These are phyloP conservation scores for Boletus vermiculosoides DNA, from an alignment of 768 basidiomycete genomes.

Conservation along the genomic window DNA sequence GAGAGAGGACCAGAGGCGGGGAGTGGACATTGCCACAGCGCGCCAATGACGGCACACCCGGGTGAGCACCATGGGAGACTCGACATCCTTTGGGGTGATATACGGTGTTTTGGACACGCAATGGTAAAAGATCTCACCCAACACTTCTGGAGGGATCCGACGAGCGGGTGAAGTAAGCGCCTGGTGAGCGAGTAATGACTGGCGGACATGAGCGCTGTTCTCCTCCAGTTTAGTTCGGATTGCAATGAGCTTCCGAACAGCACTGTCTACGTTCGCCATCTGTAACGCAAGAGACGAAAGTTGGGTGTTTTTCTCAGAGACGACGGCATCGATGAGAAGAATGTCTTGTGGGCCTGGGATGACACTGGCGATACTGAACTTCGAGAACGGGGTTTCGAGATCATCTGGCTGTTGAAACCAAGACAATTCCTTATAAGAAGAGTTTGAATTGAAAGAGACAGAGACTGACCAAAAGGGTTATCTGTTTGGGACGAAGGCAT, in stretches of 20 bases:
- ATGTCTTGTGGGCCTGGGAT: constrained; percentile 16
- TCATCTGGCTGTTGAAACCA: constrained; percentile 8
- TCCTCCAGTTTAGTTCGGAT: constrained; percentile 22
- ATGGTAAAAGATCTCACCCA: constrained; percentile 31
- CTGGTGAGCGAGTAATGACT: constrained; percentile 25
- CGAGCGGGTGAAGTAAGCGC: constrained; percentile 21
- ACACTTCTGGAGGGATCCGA: constrained; percentile 30
- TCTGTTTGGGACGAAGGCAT: constrained; percentile 16
- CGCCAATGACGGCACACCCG: constrained; percentile 33
- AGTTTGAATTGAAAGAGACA: background rate
- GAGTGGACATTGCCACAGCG: constrained; percentile 30
- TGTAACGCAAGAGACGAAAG: constrained; percentile 21
- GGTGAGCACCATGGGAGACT: constrained; percentile 28
- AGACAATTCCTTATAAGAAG: background rate
- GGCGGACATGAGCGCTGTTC: constrained; percentile 13
- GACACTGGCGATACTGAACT: constrained; percentile 6
- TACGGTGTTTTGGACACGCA: constrained; percentile 29
- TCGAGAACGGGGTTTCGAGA: constrained; percentile 22
- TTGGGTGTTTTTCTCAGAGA: constrained; percentile 21
- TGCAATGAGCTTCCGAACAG: constrained; percentile 18
- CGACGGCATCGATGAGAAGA: constrained; percentile 15
- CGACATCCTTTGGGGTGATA: constrained; percentile 18
- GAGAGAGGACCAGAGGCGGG: constrained; percentile 33
- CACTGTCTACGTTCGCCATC: constrained; percentile 15
- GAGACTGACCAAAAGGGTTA: constrained; percentile 21